A percentile compares a stretch with the other conserved stretches of the same genome.
Evolutionary conservation across 2,329 filamentous ascomycete genomes (phyloP).

Genomic region (Penicillium sp.): DNA sequence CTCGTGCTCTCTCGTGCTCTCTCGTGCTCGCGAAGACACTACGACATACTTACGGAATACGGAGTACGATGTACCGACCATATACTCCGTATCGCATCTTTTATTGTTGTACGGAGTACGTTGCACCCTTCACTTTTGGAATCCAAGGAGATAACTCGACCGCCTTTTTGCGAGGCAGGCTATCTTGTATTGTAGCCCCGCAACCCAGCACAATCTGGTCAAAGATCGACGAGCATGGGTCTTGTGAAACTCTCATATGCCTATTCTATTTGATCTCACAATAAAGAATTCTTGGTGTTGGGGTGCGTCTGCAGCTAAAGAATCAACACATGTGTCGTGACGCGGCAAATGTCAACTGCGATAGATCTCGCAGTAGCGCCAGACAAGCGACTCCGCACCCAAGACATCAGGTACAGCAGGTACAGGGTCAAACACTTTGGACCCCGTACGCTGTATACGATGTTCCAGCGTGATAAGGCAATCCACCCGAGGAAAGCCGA

Average conservation of each 20-base stretch:
- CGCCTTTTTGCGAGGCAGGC: conserved; percentile 5
- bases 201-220: conserved; percentile 12
- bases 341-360: conserved; percentile 17
- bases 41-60: neutral
- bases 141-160: conserved; percentile 6
- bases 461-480: neutral
- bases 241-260: neutral
- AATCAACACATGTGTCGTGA: conserved; percentile 14
- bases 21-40: neutral
- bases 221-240: conserved; percentile 17
- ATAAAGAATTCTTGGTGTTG: conserved; percentile 7
- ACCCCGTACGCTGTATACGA: neutral
- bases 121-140: neutral
- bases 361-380: conserved; percentile 16
- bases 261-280: neutral
- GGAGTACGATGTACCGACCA: neutral
- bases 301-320: conserved; percentile 11
- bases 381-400: conserved; percentile 6
- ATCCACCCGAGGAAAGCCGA: neutral
- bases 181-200: conserved; percentile 9
- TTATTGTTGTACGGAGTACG: neutral
- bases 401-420: neutral
- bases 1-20: neutral
- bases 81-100: neutral
- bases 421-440: neutral